Evolutionary conservation across 352 stramenopile species (phyloP), one percentile per base, ranked within the genome.

Genomic region (Globisporangium splendens): DNA sequence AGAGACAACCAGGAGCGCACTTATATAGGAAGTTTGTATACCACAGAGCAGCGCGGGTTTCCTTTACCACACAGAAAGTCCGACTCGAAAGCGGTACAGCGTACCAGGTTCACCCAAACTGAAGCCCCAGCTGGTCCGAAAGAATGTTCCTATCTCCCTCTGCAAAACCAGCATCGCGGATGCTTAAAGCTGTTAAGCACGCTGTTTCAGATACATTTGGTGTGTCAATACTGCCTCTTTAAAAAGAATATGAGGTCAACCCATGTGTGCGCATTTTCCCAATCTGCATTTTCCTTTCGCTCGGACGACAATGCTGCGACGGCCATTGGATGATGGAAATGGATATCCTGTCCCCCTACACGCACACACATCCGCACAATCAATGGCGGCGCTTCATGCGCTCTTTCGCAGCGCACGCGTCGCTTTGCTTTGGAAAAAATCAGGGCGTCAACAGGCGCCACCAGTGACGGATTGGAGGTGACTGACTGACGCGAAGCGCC

Each of bases 21-120:
- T 54, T n/a, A 8, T 61, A 61, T 61, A 33, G 21, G 54, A n/a
- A 39, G 20, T 61, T 61, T 61, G 54, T 61, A 61, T 54, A 35
- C 28, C 28, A n/a, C n/a, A n/a, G n/a, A n/a, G n/a, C n/a, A n/a
- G n/a, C n/a, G n/a, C n/a, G n/a, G n/a, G n/a, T n/a, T n/a, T n/a
- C n/a, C n/a, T n/a, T n/a, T n/a, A n/a, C n/a, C n/a, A n/a, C n/a
- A n/a, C 12, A 44, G 39, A 44, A 44, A 44, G 39, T 44, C 39
- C 17, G 39, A 44, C 17, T 44, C 13, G 8, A n/a, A n/a, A n/a
- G 39, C 39, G 39, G 39, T n/a, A 44, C 39, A 44, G 39, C 17
- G 39, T 44, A 44, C 39, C 39, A 44, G 39, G 17, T 2, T n/a
- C 17, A 44, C 13, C 39, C 39, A 15, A 44, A 44, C 10, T n/a